Base-by-base conservation (phyloP, 805 yeast genomes). In the Saturnispora kantuleensis region DNA sequence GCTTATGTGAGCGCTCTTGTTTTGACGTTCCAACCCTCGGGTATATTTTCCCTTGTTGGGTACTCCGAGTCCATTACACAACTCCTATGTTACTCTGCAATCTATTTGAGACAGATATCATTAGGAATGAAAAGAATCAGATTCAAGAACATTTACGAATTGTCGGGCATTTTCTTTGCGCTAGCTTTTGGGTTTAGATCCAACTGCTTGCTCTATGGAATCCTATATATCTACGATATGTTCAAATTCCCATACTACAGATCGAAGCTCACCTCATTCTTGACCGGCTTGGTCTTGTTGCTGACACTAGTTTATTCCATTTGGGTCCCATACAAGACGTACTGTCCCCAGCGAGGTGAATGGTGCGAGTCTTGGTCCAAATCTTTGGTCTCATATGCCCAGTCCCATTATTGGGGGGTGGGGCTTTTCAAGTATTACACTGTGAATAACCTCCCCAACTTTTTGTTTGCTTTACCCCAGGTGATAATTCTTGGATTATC, bases 401-500 rank as follows among this genome's bases (percentile, higher is more conserved):
- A 93, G 62, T 47, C 64, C 1, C 70, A 77, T 50, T 88, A 90
- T 60, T 93, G 98, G 98, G 74, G 79, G 52, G 73, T 69, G 37
- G 97, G 98, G 0, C 76, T 89, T 42, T 60, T 93, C 45, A 68
- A 63, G 35, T 93, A 93, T 63, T 93, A 96, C 90, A 82, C 93
- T 0, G 47, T 69, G 0, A 78, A 77, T 56, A 90, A 93, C 55
- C 61, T 85, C 7, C 96, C 96, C 10, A 84, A 89, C 60, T 90
- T 93, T 58, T 28, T 79, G 9, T 68, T 93, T 54, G 90, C 84
- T 0, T 45, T 74, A 1, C 97, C 97, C 2, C 76, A 79, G 13
- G 56, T 84, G 6, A 21, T 67, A 1, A 57, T 82, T 2, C 59
- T 82, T 35, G 39, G 56, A 0, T 52, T 60, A 13, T 63, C 84